Evolutionary conservation across 1,139 yeast species (phyloP).

Genomic region (Sugiyamaella novakii): DNA sequence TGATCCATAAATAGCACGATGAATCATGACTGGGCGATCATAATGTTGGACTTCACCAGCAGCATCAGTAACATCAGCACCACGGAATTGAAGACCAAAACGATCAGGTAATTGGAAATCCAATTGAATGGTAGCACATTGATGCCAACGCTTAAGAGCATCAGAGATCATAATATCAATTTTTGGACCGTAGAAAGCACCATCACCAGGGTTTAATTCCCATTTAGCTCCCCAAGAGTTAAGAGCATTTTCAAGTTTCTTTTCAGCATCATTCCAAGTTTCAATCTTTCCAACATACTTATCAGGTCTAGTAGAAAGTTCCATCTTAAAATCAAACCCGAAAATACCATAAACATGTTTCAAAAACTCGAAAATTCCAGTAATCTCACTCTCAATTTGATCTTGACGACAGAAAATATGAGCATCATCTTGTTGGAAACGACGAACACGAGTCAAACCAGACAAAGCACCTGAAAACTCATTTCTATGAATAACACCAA

Average conservation of each 20-base stretch:
- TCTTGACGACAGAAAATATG: constrained; percentile 93
- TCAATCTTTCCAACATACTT: constrained; percentile 82
- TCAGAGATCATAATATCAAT: constrained; percentile 93
- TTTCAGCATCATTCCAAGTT: constrained; percentile 89
- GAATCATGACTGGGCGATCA: constrained; percentile 91
- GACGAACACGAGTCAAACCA: constrained; percentile 92
- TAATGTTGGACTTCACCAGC: constrained; percentile 29
- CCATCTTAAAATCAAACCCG: constrained; percentile 87
- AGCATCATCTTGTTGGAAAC: constrained; percentile 99
- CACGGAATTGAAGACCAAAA: constrained; percentile 84
- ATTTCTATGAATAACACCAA: constrained; percentile 93
- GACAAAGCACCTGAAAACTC: constrained; percentile 89
- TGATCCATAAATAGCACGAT: constrained; percentile 96
- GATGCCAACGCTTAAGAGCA: constrained; percentile 92
- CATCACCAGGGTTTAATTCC: constrained; percentile 94
- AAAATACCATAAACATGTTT: constrained; percentile 77
- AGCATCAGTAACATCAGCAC: constrained; percentile 50
- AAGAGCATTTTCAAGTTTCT: constrained; percentile 71
- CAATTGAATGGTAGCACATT: constrained; percentile 96
- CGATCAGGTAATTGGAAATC: constrained; percentile 96
- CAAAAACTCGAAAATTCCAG: constrained; percentile 76
- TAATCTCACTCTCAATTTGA: constrained; percentile 83
- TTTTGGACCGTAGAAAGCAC: constrained; percentile 99
- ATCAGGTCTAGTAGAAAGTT: constrained; percentile 92
- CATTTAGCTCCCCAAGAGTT: constrained; percentile 79